These are phyloP conservation scores for Naganishia vaughanmartiniae DNA, from an alignment of 768 basidiomycete genomes.

Conservation along the genomic window DNA sequence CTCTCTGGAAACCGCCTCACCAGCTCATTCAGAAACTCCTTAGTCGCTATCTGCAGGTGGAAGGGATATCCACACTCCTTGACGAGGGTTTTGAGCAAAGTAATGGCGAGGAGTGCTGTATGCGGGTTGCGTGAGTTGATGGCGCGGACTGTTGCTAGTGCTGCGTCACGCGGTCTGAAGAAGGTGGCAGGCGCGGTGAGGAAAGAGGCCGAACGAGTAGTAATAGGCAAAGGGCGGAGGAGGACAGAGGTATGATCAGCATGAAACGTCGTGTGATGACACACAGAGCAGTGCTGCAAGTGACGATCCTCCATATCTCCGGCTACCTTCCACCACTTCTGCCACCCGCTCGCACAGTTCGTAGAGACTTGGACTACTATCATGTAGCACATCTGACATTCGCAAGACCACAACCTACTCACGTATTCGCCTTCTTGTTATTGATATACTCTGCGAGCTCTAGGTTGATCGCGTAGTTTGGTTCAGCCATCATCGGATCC, in stretches of 20 bases:
- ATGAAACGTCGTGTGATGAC: too few relatives aligned
- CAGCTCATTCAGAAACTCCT: constrained; percentile 97
- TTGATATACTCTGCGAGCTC: constrained; percentile 93
- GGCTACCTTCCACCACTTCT: too few relatives aligned
- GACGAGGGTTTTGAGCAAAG: constrained; percentile 83
- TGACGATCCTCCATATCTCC: too few relatives aligned
- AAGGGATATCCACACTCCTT: constrained; percentile 96
- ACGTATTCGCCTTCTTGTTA: constrained; percentile 94
- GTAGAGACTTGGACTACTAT: too few relatives aligned
- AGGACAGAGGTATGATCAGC: too few relatives aligned
- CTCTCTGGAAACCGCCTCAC: constrained; percentile 96
- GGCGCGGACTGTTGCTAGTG: constrained; percentile 75
- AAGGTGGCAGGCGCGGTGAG: background rate
- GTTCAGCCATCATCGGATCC: constrained; percentile 45
- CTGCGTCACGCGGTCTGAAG: constrained; percentile 80
- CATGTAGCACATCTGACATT: too few relatives aligned
- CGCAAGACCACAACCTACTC: constrained; percentile 45
- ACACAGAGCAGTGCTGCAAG: too few relatives aligned
- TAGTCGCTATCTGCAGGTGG: constrained; percentile 93
- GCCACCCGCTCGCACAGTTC: too few relatives aligned
- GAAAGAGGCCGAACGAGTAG: constrained; percentile 2
- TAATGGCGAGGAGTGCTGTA: constrained; percentile 77
- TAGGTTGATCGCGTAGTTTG: constrained; percentile 85
- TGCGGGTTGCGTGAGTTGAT: constrained; percentile 93
- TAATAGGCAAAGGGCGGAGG: background rate